Base-by-base conservation (phyloP, 2,329 filamentous ascomycete species). In the Rhexocercosporidium sp. region DNA sequence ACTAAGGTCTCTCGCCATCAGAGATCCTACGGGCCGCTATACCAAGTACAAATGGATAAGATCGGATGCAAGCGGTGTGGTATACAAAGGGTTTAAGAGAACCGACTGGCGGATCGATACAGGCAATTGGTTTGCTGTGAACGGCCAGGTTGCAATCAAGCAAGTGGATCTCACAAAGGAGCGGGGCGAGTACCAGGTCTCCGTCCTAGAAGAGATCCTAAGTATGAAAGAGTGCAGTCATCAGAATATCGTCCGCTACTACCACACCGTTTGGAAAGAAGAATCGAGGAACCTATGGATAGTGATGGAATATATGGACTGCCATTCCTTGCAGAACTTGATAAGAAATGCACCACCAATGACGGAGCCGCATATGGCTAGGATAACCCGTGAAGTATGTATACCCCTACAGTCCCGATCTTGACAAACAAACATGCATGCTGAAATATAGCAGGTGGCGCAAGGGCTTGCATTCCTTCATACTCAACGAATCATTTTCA, bases 271-370 rank as follows among this genome's bases (percentile, higher is more conserved):
- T 84, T 82, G 99, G 77, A 92, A 96, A 76, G 97, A 97, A 79
- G 95, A 96, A 79, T 94, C 92, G 75, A 88, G 92, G 64, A 96
- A 99, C 79, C 86, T 99, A 18, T 99, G 96, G 96, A 94, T 99
- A 11, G 95, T 99, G 62, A 97, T 99, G 96, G 96, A 99, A 82
- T 99, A 94, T 77, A 99, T 99, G 96, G 96, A 99, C 82, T 96
- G 96, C 75, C 96, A 96, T 81, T 93, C 96, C 69, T 83, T 99
- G 79, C 99, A 96, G 0, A 96, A 99, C 83, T 94, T 99, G 68
- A 99, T 99, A 81, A 96, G 98, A 81, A 97, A 98, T 82, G 99
- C 98, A 80, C 88, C 91, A 1, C 88, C 90, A 65, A 97, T 99
- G 74, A 93, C 92, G 5, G 96, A 99, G 80, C 93, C 97, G 78